Percentiles rank a stretch among this genome's conserved stretches.
phyloP scores from a whole-genome alignment of 345 rosid genomes.

The Anastatica hierochuntica region DNA sequence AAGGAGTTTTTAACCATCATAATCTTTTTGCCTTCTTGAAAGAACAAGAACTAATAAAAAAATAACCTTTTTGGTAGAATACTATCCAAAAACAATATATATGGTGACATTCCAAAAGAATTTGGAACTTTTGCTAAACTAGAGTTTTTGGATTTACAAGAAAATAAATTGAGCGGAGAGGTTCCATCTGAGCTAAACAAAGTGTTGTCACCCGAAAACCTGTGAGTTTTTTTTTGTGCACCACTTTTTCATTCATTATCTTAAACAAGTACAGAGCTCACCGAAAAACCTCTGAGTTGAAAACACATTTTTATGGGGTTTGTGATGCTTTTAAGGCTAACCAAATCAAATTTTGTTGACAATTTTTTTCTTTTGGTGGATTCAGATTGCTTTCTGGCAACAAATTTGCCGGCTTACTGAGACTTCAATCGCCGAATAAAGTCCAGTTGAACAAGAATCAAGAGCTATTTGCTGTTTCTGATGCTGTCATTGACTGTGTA shows the following conservation, averaged over 20 bases:
- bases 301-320: background rate
- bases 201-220: slow-evolving; percentile 36
- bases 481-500: slow-evolving; percentile 27
- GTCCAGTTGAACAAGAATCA: slow-evolving; percentile 42
- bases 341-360: background rate
- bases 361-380: background rate
- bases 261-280: too few relatives aligned
- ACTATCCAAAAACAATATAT: slow-evolving; percentile 47
- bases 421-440: slow-evolving; percentile 40
- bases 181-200: slow-evolving; percentile 50
- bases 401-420: slow-evolving; percentile 39
- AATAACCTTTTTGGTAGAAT: slow-evolving; percentile 50
- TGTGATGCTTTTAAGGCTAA: background rate
- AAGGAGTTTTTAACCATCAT: slow-evolving; percentile 27
- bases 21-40: slow-evolving; percentile 36
- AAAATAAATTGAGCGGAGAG: slow-evolving; percentile 54
- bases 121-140: slow-evolving; percentile 46
- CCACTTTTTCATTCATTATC: too few relatives aligned
- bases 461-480: slow-evolving; percentile 20
- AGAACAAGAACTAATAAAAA: slow-evolving; percentile 59
- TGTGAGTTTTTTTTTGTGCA: slow-evolving; percentile 57
- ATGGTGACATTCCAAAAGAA: slow-evolving; percentile 62
- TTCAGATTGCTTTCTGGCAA: slow-evolving; percentile 66
- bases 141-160: slow-evolving; percentile 63
- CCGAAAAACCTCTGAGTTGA: slow-evolving; percentile 61